Percentiles rank a stretch among this genome's conserved stretches.
phyloP scores from a whole-genome alignment of 2,329 filamentous ascomycete species.

The Claviceps arundinis region DNA sequence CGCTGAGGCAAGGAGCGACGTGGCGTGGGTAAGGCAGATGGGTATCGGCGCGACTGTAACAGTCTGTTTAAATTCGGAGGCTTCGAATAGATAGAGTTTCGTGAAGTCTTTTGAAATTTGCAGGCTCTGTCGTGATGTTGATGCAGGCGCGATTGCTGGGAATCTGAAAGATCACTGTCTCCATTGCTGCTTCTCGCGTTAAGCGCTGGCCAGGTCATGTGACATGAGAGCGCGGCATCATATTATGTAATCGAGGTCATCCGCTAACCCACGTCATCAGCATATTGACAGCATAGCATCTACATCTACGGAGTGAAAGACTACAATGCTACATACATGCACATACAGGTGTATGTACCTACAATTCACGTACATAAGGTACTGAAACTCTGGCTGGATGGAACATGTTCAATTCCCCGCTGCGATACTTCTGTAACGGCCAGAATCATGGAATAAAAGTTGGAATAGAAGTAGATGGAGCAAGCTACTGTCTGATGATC shows the following conservation, averaged over 20 bases:
- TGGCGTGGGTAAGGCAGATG: not conserved
- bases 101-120: not conserved
- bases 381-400: too few species aligned
- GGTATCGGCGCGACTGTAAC: not conserved
- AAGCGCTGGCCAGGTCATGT: constrained; percentile 17
- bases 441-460: too few species aligned
- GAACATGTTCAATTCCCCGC: too few species aligned
- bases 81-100: not conserved
- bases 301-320: too few species aligned
- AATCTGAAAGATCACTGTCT: not conserved
- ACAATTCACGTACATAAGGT: too few species aligned
- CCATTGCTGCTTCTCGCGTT: not conserved
- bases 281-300: too few species aligned
- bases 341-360: too few species aligned
- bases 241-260: constrained; percentile 3
- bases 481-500: too few species aligned
- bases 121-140: constrained; percentile 2
- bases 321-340: too few species aligned
- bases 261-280: not conserved
- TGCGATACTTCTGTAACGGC: too few species aligned
- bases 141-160: constrained; percentile 2
- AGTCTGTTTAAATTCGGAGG: not conserved
- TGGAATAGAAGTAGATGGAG: too few species aligned
- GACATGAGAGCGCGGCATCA: constrained; percentile 17
- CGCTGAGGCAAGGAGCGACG: constrained; percentile 1